Evolutionary conservation across 75 land plant species (phyloP).

Genomic region (Selaginella moellendorffii): DNA sequence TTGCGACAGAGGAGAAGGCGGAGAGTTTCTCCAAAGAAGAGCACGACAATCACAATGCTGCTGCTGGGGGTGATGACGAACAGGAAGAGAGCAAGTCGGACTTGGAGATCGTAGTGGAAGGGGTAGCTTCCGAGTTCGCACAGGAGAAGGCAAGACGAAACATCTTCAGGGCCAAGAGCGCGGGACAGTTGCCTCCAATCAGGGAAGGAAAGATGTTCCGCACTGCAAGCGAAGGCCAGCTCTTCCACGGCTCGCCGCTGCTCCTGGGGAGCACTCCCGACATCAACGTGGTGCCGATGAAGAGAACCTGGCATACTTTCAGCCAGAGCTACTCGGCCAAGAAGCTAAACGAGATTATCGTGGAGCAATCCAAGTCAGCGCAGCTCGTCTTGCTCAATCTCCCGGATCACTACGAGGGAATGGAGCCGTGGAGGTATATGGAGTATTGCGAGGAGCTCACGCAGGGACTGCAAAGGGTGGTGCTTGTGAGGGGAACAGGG

Average conservation of each 20-base stretch:
- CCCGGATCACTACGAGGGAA: slow-evolving; percentile 25
- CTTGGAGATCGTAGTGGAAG: neutral
- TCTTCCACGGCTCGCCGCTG: neutral
- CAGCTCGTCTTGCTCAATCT: slow-evolving; percentile 18
- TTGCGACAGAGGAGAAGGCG: too few relatives aligned
- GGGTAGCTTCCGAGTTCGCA: neutral
- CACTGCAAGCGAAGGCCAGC: neutral
- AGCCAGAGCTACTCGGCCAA: slow-evolving; percentile 27
- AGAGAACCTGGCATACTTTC: slow-evolving; percentile 21
- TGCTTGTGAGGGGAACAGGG: slow-evolving; percentile 23
- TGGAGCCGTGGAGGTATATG: slow-evolving; percentile 16
- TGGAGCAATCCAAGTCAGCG: slow-evolving; percentile 19
- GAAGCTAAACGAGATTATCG: slow-evolving; percentile 22
- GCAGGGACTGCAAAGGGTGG: slow-evolving; percentile 13
- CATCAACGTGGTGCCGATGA: slow-evolving; percentile 3
- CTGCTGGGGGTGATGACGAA: too few relatives aligned
- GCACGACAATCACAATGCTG: too few relatives aligned
- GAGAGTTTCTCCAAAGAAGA: too few relatives aligned
- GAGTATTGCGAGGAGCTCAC: slow-evolving; percentile 26
- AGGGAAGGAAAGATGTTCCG: neutral
- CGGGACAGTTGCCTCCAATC: neutral
- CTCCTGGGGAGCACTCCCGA: neutral
- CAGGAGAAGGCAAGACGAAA: neutral
- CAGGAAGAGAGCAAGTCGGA: too few relatives aligned
- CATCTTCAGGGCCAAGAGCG: neutral